Evolutionary conservation across 192 early-diverging fungal genomes (phyloP).

Genomic region (Coemansia sp.): DNA sequence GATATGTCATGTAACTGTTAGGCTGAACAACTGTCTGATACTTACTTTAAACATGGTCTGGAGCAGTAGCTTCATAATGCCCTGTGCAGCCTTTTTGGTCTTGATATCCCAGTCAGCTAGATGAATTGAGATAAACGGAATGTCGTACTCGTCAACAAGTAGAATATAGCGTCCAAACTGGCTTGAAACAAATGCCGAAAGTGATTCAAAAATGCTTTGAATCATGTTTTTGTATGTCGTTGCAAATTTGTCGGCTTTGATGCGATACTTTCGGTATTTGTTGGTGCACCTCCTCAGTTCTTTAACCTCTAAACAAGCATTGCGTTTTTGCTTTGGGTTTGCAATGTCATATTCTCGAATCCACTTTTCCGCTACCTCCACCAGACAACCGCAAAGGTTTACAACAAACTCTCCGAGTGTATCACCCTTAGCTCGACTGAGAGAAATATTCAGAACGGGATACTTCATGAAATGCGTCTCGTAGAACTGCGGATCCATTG

Average conservation of each 20-base stretch:
- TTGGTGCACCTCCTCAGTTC: not conserved
- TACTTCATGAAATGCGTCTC: conserved; percentile 40
- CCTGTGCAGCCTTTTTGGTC: conserved; percentile 10
- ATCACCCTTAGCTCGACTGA: conserved; percentile 19
- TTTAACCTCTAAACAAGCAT: no score
- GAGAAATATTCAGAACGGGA: conserved; percentile 29
- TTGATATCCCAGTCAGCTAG: conserved; percentile 16
- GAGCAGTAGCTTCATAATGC: conserved; percentile 17
- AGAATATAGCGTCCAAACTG: conserved; percentile 32
- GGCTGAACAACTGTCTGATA: not conserved
- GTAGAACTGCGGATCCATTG: conserved; percentile 27
- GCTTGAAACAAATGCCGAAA: conserved; percentile 10
- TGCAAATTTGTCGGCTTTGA: not conserved
- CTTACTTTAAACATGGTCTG: conserved; percentile 41
- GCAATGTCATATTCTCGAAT: not conserved
- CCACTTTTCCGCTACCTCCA: not conserved
- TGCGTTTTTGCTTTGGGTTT: no score
- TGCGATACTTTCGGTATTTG: not conserved
- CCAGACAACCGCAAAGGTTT: conserved; percentile 13
- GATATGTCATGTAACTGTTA: no score
- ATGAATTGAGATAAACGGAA: conserved; percentile 33
- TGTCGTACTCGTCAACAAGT: conserved; percentile 42
- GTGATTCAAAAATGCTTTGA: conserved; percentile 5
- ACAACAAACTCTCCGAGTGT: conserved; percentile 11
- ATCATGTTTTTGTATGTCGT: not conserved